These are phyloP conservation scores for Cucurbita argyrosperma DNA, from an alignment of 306 rosid genomes.

Conservation along the genomic window DNA sequence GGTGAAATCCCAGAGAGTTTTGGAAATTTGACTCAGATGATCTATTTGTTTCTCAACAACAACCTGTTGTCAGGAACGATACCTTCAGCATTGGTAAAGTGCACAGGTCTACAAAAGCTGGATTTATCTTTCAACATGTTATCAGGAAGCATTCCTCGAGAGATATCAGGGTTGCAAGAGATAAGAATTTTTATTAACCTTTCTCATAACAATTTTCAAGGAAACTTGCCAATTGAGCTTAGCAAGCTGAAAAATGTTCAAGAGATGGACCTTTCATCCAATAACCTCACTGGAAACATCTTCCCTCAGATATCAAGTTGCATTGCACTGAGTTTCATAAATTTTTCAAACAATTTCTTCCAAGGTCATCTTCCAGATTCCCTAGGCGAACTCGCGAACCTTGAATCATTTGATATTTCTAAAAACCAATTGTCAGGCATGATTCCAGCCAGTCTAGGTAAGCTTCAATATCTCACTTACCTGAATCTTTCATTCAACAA, in stretches of 20 bases:
- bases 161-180: conserved; percentile 33
- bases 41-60: conserved; percentile 48
- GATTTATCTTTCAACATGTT: conserved; percentile 52
- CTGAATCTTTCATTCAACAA: conserved; percentile 45
- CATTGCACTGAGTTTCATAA: conserved; percentile 33
- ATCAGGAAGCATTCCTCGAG: conserved; percentile 37
- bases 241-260: conserved; percentile 51
- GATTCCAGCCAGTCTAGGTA: conserved; percentile 35
- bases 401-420: conserved; percentile 42
- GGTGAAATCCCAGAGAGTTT: conserved; percentile 39
- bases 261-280: conserved; percentile 58
- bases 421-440: conserved; percentile 32
- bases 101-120: conserved; percentile 38
- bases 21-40: conserved; percentile 27
- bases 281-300: conserved; percentile 34
- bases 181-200: conserved; percentile 57
- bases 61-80: conserved; percentile 43
- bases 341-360: conserved; percentile 41
- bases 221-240: conserved; percentile 45
- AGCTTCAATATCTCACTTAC: conserved; percentile 25
- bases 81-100: conserved; percentile 37
- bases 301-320: conserved; percentile 54
- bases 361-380: conserved; percentile 38
- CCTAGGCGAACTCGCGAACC: conserved; percentile 40
- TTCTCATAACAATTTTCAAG: conserved; percentile 52